A percentile compares a stretch with the other conserved stretches of the same genome.
phyloP scores from a whole-genome alignment of 163 green algal genomes.

The Volvox carteri region DNA sequence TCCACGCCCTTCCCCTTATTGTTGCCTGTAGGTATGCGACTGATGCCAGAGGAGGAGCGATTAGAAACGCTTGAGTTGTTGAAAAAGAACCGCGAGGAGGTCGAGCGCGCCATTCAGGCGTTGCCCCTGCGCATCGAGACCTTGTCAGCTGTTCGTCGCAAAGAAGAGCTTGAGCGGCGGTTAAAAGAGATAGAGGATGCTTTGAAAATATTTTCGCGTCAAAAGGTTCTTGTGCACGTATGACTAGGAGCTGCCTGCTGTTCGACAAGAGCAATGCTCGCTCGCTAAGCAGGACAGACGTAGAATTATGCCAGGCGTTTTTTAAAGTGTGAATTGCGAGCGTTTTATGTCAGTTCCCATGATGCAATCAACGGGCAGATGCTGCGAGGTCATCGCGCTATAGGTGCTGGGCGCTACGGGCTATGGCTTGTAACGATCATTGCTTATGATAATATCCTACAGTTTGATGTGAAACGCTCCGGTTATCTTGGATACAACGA shows the following conservation, averaged over 20 bases:
- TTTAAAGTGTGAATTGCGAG: too few species aligned
- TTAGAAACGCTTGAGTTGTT: constrained; percentile 74
- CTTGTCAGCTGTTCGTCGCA: constrained; percentile 69
- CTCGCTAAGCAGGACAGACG: not conserved
- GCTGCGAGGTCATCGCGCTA: too few species aligned
- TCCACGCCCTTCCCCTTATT: not conserved
- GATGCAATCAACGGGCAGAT: too few species aligned
- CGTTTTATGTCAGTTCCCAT: too few species aligned
- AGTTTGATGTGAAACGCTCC: not conserved
- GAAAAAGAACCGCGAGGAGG: constrained; percentile 66
- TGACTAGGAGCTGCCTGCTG: not conserved
- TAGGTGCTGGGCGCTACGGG: too few species aligned
- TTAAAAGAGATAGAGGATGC: constrained; percentile 78
- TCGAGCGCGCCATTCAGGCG: constrained; percentile 54
- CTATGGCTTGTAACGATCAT: too few species aligned
- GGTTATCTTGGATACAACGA: not conserved
- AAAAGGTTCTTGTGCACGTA: constrained; percentile 72
- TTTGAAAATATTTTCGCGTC: constrained; percentile 69
- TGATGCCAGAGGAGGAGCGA: constrained; percentile 78
- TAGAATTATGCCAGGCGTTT: too few species aligned
- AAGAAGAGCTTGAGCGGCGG: constrained; percentile 77
- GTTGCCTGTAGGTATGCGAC: constrained; percentile 69
- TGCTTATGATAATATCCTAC: too few species aligned
- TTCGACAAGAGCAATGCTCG: not conserved
- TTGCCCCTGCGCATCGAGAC: constrained; percentile 79